A percentile compares a stretch with the other conserved stretches of the same genome.
phyloP scores from a whole-genome alignment of 2,329 filamentous ascomycete species.

The Didymella exigua region DNA sequence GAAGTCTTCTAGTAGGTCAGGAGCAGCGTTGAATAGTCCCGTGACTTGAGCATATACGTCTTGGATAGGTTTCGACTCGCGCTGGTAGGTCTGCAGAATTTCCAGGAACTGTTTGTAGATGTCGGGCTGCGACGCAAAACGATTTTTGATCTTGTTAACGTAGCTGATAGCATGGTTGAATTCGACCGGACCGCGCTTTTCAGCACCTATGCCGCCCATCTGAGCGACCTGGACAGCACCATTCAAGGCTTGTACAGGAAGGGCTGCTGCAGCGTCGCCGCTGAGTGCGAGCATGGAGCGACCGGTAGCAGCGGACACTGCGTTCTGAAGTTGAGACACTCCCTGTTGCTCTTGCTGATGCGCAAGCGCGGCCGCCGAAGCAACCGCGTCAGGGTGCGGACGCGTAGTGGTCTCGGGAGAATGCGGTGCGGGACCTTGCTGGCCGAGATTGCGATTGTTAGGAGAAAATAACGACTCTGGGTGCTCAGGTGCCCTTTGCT shows the following conservation, averaged over 20 bases:
- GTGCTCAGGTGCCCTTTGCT: constrained; percentile 39
- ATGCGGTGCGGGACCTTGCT: constrained; percentile 40
- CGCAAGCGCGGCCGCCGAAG: constrained; percentile 53
- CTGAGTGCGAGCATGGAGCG: constrained; percentile 58
- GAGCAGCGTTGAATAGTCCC: constrained; percentile 87
- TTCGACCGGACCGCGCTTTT: constrained; percentile 92
- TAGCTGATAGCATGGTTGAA: constrained; percentile 99
- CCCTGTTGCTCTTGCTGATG: constrained; percentile 71
- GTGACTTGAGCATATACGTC: constrained; percentile 98
- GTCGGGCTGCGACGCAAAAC: constrained; percentile 93
- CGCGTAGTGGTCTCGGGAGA: constrained; percentile 46
- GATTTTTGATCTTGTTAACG: constrained; percentile 99
- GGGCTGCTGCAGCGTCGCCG: constrained; percentile 53
- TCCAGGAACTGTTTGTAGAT: constrained; percentile 99
- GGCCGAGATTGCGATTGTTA: constrained; percentile 50
- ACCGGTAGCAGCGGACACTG: constrained; percentile 64
- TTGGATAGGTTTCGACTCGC: constrained; percentile 97
- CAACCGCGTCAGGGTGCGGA: constrained; percentile 43
- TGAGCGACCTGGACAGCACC: constrained; percentile 64
- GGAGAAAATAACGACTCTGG: constrained; percentile 52
- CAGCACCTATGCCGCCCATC: constrained; percentile 59
- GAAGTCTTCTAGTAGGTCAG: constrained; percentile 95
- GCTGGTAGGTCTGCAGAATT: constrained; percentile 96
- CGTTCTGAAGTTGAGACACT: constrained; percentile 69
- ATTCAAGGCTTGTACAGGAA: constrained; percentile 65